These are phyloP conservation scores for Candolleomyces eurysporus DNA, from an alignment of 768 basidiomycete species.

Conservation along the genomic window DNA sequence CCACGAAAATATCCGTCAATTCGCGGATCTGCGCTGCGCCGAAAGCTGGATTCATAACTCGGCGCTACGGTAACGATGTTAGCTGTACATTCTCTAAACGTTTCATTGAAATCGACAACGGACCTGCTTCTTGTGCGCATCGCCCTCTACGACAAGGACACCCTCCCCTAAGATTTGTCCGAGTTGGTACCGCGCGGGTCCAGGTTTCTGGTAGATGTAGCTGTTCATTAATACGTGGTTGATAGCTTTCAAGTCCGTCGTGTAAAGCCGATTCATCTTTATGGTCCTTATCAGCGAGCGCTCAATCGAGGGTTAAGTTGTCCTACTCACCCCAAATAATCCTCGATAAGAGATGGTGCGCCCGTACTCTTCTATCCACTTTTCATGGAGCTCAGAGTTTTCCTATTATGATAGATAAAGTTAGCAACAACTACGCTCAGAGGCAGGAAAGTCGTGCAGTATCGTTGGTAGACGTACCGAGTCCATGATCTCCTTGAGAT, in stretches of 20 bases:
- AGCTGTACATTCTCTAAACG: too few relatives aligned
- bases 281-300: background rate
- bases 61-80: slow-evolving; percentile 25
- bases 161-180: slow-evolving; percentile 41
- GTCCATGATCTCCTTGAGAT: slow-evolving; percentile 42
- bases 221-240: slow-evolving; percentile 58
- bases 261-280: slow-evolving; percentile 43
- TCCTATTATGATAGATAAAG: slow-evolving; percentile 17
- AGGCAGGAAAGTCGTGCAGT: too few relatives aligned
- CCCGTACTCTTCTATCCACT: slow-evolving; percentile 50
- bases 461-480: slow-evolving; percentile 28
- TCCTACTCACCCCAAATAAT: slow-evolving; percentile 37
- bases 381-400: slow-evolving; percentile 30
- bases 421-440: background rate
- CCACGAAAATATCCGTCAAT: slow-evolving; percentile 34
- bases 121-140: slow-evolving; percentile 44
- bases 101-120: background rate
- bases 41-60: slow-evolving; percentile 61
- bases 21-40: slow-evolving; percentile 55
- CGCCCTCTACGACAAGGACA: slow-evolving; percentile 21
- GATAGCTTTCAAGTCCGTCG: slow-evolving; percentile 59
- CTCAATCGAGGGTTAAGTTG: background rate
- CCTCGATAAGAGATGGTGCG: slow-evolving; percentile 41
- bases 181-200: slow-evolving; percentile 33
- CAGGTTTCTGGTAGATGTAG: slow-evolving; percentile 54